phyloP scores from a whole-genome alignment of 352 stramenopile species.

The Heterotrichella gracilis region DNA sequence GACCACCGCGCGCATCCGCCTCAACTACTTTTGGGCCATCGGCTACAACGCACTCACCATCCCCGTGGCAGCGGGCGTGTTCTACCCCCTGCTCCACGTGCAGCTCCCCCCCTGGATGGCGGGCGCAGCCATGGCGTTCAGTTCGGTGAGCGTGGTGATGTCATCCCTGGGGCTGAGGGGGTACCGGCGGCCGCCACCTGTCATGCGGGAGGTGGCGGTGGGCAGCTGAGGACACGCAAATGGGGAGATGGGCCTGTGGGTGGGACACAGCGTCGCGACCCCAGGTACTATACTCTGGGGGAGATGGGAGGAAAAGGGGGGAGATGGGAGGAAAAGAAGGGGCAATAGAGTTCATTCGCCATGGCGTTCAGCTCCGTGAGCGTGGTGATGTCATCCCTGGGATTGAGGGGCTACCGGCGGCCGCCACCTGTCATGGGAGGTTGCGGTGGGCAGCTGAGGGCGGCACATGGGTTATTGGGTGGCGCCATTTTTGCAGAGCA shows the following conservation, averaged over 20 bases:
- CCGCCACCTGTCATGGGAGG: too few species aligned
- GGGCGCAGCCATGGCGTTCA: conserved; percentile 56
- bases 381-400: conserved; percentile 52
- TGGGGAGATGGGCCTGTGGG: too few species aligned
- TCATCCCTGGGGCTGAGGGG: conserved; percentile 52
- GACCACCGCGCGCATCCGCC: conserved; percentile 71
- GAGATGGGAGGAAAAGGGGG: too few species aligned
- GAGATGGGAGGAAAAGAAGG: too few species aligned
- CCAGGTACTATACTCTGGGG: too few species aligned
- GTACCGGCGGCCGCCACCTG: conserved; percentile 47
- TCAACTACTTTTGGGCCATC: conserved; percentile 88
- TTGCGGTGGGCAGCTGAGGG: too few species aligned
- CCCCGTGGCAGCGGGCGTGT: conserved; percentile 63
- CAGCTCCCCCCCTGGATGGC: conserved; percentile 71
- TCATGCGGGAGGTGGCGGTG: too few species aligned
- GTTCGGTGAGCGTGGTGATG: conserved; percentile 58
- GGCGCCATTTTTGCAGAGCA: too few species aligned
- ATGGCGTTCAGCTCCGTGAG: conserved; percentile 69
- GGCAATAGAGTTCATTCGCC: too few species aligned
- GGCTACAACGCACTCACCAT: conserved; percentile 88
- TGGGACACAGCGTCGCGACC: too few species aligned
- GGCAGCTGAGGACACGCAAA: too few species aligned
- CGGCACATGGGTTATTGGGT: too few species aligned
- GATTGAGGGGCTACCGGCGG: conserved; percentile 46
- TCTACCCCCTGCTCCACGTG: conserved; percentile 59